These are phyloP conservation scores for Starmerella floricola DNA, from an alignment of 805 yeast species.

Conservation along the genomic window DNA sequence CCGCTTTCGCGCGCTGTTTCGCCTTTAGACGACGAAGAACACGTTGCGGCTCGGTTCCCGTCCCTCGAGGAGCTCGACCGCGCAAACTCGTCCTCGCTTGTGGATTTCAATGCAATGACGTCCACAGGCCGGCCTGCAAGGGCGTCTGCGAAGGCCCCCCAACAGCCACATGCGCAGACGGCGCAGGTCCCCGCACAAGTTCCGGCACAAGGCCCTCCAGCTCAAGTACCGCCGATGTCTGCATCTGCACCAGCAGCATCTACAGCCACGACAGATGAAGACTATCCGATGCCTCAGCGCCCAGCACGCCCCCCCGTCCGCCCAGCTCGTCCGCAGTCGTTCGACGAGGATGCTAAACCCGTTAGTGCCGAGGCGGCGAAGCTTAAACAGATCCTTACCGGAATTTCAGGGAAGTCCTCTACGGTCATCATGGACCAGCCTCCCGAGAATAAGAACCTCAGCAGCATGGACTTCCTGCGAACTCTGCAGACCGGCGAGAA, in stretches of 20 bases:
- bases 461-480: conserved; percentile 30
- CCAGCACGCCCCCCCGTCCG: not conserved
- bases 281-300: conserved; percentile 3
- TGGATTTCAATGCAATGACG: conserved; percentile 3
- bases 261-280: not conserved
- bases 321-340: not conserved
- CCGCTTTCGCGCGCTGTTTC: conserved; percentile 6
- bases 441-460: conserved; percentile 23
- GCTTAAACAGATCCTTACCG: conserved; percentile 29
- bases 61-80: conserved; percentile 28
- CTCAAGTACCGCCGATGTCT: too few relatives aligned
- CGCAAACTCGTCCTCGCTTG: not conserved
- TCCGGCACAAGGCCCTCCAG: too few relatives aligned
- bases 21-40: conserved; percentile 7
- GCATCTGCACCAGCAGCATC: too few relatives aligned
- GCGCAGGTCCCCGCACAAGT: not conserved
- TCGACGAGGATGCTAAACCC: not conserved
- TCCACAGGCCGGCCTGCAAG: too few relatives aligned
- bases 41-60: conserved; percentile 25
- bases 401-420: conserved; percentile 26
- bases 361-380: conserved; percentile 16
- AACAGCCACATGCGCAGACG: not conserved
- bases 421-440: conserved; percentile 27
- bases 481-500: conserved; percentile 24
- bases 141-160: not conserved